Evolutionary conservation across 768 basidiomycete species (phyloP), one percentile per base, ranked within the genome.

Genomic region (Naematelia aurantialba): DNA sequence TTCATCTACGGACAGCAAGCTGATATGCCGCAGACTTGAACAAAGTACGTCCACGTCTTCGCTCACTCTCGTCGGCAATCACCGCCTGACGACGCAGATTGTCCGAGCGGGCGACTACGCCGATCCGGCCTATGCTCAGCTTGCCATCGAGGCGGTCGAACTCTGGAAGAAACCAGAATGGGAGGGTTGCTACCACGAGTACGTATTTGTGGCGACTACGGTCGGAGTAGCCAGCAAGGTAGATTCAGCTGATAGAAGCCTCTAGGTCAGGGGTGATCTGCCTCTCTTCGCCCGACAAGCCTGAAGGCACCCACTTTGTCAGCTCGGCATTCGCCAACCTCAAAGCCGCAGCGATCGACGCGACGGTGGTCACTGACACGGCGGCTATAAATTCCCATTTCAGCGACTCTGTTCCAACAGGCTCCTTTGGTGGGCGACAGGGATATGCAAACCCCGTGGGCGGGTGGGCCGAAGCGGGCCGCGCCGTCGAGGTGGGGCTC

Each of bases 391-490:
- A 80, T n/a, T 61, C 70, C 13, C 75, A 77, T 4, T 85, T 88
- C 64, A 83, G 85, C 8, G 8, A 8, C 17, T 39, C 34, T 8
- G 17, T 39, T 8, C 34, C 34, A 8, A 39, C 60, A 4, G 73
- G 73, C 4, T 19, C 51, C 1, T 75, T 77, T 44, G 65, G 66
- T n/a, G 62, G 61, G 0, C 62, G 69, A 44, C 45, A 22, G 17
- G 89, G 87, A 1, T 93, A 88, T 69, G 65, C 87, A 46, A 94
- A 91, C 68, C 79, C 78, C 5, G 85, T 88, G 34, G 84, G 87
- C 0, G 92, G 92, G 13, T 97, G 92, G 92, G 89, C 84, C 1
- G 81, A 87, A 68, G 89, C 92, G 1, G 80, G 81, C 0, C 83
- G 86, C 69, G 89, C 87, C 2, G 68, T 91, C 8, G 67, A 75